These are phyloP conservation scores for Hypoxylon crocopeplum DNA, from an alignment of 495 filamentous ascomycete species.

Conservation along the genomic window DNA sequence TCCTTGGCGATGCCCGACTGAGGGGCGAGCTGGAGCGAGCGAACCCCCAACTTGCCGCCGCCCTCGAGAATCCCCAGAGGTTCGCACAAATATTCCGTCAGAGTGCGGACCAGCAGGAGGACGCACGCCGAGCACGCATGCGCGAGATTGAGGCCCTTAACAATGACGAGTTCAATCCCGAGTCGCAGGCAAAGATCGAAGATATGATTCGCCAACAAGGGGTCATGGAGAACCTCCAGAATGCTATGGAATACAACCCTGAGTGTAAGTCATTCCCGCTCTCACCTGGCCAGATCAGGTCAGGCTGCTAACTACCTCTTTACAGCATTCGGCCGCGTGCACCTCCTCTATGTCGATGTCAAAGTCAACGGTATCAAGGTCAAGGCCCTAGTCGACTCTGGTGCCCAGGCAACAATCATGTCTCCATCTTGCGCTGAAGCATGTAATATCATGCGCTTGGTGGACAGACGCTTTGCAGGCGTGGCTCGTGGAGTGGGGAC, in stretches of 20 bases:
- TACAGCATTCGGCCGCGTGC: conserved; percentile 87
- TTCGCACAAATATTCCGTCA: conserved; percentile 74
- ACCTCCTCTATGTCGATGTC: conserved; percentile 95
- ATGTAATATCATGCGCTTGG: conserved; percentile 96
- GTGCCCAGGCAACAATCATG: conserved; percentile 98
- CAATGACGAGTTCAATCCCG: conserved; percentile 88
- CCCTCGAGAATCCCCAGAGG: conserved; percentile 75
- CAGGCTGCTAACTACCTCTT: conserved; percentile 6
- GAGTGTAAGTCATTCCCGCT: conserved; percentile 76
- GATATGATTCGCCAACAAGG: conserved; percentile 95
- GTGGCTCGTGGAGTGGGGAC: conserved; percentile 93
- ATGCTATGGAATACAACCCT: conserved; percentile 93
- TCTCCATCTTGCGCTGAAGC: conserved; percentile 87
- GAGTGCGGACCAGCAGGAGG: conserved; percentile 70
- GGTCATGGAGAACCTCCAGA: conserved; percentile 92
- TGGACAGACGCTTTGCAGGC: conserved; percentile 89
- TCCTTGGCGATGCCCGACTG: conserved; percentile 78
- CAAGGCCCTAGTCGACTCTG: conserved; percentile 97
- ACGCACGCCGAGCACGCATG: conserved; percentile 74
- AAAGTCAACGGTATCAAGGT: conserved; percentile 91
- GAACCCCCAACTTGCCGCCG: conserved; percentile 76
- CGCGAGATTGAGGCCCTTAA: conserved; percentile 80
- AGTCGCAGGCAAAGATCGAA: conserved; percentile 90
- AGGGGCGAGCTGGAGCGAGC: conserved; percentile 70
- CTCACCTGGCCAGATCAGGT: not conserved